Conservation (phyloP, 1,139 yeast genomes). For the Casaregolazyma lundiana region DNA sequence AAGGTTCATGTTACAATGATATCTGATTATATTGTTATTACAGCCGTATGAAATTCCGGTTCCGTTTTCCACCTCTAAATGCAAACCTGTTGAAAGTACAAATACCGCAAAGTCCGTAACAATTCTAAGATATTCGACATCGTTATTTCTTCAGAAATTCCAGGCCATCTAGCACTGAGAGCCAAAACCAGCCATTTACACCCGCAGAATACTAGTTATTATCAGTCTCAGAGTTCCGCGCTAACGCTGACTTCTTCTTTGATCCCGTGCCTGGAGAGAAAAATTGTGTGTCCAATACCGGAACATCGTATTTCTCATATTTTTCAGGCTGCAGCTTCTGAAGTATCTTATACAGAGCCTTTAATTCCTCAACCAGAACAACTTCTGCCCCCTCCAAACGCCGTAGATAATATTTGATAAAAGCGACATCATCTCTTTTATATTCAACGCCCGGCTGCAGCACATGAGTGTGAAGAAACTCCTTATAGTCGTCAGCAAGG, state of each 20-base stretch:
- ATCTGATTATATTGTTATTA: no score
- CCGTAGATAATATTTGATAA: conserved; percentile 41
- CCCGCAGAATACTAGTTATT: no score
- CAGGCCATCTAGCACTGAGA: no score
- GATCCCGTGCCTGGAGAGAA: background rate
- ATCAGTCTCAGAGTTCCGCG: background rate
- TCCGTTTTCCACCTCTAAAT: no score
- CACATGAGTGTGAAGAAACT: conserved; percentile 18
- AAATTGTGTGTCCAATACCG: conserved; percentile 4
- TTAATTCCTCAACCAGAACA: conserved; percentile 6
- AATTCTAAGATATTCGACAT: no score
- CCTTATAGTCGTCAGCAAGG: conserved; percentile 27
- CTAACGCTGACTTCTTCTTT: background rate
- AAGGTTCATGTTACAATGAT: no score
- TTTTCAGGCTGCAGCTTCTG: conserved; percentile 1
- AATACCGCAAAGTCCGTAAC: no score
- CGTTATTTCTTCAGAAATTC: no score
- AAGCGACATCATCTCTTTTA: conserved; percentile 25
- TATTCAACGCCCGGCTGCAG: conserved; percentile 8
- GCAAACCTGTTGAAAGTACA: no score
- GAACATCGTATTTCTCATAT: conserved; percentile 4
- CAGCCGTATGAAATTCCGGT: no score
- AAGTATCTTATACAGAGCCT: background rate
- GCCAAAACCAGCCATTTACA: no score
- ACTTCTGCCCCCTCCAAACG: conserved; percentile 43